phyloP scores from a whole-genome alignment of 352 stramenopile genomes.

The Pythium chondricola region DNA sequence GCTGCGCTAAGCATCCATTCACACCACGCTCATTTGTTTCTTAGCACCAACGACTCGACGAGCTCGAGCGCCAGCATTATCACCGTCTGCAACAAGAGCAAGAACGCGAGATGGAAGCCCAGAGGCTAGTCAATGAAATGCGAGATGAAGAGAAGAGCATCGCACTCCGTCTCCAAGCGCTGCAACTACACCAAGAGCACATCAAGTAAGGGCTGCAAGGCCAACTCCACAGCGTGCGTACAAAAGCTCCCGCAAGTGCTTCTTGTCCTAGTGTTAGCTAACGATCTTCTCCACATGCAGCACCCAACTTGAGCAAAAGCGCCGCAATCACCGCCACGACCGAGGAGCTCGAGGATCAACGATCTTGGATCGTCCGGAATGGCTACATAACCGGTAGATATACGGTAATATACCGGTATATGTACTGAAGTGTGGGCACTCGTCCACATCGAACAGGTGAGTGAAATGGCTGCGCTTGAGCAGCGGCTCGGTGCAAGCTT shows the following conservation, averaged over 20 bases:
- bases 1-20: no score
- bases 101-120: conserved; percentile 32
- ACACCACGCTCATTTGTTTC: no score
- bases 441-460: no score
- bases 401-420: neutral
- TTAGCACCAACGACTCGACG: conserved; percentile 35
- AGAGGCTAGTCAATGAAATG: conserved; percentile 34
- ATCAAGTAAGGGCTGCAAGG: conserved; percentile 24
- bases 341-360: no score
- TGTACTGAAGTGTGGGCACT: no score
- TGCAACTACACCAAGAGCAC: conserved; percentile 47
- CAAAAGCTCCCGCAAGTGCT: neutral
- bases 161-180: conserved; percentile 40
- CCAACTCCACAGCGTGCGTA: conserved; percentile 8
- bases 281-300: neutral
- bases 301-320: conserved; percentile 1
- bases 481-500: conserved; percentile 21
- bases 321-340: neutral
- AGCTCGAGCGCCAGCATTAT: conserved; percentile 28
- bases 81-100: conserved; percentile 33
- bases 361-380: neutral
- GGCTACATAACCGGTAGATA: conserved; percentile 15
- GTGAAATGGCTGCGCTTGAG: no score
- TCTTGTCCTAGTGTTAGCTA: no score
- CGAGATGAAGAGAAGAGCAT: conserved; percentile 54